A percentile compares a stretch with the other conserved stretches of the same genome.
Conservation (phyloP, 768 basidiomycete genomes). For the Rhodosporidiobolus odoratus region DNA sequence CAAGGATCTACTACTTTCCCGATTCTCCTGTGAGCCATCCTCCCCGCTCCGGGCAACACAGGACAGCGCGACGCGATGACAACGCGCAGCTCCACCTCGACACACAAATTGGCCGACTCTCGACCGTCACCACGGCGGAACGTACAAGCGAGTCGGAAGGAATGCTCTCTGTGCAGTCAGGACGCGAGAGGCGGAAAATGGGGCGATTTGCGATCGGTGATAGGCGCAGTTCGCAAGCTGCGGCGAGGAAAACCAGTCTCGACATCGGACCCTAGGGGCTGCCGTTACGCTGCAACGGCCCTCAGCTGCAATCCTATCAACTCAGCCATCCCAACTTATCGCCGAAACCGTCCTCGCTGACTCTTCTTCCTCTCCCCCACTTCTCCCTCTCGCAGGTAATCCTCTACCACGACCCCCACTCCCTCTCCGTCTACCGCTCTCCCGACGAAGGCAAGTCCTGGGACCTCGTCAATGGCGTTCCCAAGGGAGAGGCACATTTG, state of each 20-base stretch:
- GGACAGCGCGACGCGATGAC: not conserved
- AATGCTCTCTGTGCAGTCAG: too few species aligned
- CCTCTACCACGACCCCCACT: slow-evolving; percentile 72
- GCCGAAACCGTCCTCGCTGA: not conserved
- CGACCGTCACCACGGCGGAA: too few species aligned
- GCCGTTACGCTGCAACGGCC: not conserved
- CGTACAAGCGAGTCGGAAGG: too few species aligned
- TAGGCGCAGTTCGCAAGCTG: too few species aligned
- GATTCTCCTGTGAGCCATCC: slow-evolving; percentile 66
- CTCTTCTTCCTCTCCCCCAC: not conserved
- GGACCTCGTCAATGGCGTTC: slow-evolving; percentile 54
- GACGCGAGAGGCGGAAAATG: too few species aligned
- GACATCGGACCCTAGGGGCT: not conserved
- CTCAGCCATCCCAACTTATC: slow-evolving; percentile 10
- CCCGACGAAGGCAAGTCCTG: slow-evolving; percentile 78
- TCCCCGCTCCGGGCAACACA: not conserved
- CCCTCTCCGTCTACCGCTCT: slow-evolving; percentile 69
- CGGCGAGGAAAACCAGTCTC: too few species aligned
- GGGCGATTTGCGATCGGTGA: too few species aligned
- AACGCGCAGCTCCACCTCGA: not conserved
- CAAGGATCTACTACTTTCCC: slow-evolving; percentile 65
- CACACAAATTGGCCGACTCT: too few species aligned
- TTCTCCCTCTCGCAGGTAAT: slow-evolving; percentile 51
- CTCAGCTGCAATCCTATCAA: not conserved
- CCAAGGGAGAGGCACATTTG: slow-evolving; percentile 58